Evolutionary conservation across 352 stramenopile genomes (phyloP).

Genomic region (Pythium grandisporangium): DNA sequence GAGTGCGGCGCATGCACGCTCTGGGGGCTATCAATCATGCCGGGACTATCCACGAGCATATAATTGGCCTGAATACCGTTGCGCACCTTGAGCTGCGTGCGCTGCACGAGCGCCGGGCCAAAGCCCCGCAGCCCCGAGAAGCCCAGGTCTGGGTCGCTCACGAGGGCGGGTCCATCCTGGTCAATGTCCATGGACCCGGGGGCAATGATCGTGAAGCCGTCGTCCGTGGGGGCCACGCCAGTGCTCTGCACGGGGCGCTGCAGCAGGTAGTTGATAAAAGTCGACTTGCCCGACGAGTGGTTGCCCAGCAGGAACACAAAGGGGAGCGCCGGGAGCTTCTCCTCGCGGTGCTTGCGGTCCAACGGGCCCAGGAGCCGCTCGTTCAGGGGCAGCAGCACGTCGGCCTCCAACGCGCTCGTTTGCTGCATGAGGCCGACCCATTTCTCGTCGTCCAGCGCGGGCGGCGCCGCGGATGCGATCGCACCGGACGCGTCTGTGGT

Average conservation of each 20-base stretch:
- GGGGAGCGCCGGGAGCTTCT: constrained; percentile 90
- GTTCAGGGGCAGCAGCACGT: constrained; percentile 74
- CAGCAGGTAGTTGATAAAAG: constrained; percentile 99
- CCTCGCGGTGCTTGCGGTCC: constrained; percentile 84
- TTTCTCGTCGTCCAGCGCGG: constrained; percentile 68
- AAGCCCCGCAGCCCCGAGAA: constrained; percentile 95
- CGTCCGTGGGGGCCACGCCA: constrained; percentile 99
- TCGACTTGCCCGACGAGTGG: constrained; percentile 98
- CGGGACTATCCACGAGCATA: constrained; percentile 98
- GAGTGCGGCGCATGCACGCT: constrained; percentile 44
- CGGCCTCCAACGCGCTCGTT: constrained; percentile 61
- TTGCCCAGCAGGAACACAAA: constrained; percentile 99
- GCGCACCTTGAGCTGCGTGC: constrained; percentile 97
- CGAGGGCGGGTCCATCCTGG: constrained; percentile 91
- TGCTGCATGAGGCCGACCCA: constrained; percentile 80
- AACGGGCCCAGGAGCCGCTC: constrained; percentile 81
- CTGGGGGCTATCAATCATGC: constrained; percentile 98
- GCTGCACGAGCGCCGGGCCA: constrained; percentile 96
- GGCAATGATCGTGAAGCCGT: constrained; percentile 99
- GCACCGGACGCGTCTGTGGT: no score
- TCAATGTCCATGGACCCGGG: constrained; percentile 94
- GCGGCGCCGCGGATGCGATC: no score
- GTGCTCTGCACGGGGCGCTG: constrained; percentile 95
- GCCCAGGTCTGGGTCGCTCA: constrained; percentile 97
- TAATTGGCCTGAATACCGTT: constrained; percentile 91